A percentile compares a stretch with the other conserved stretches of the same genome.
Evolutionary conservation across 192 early-diverging fungal genomes (phyloP).

Genomic region (Coemansia sp.): DNA sequence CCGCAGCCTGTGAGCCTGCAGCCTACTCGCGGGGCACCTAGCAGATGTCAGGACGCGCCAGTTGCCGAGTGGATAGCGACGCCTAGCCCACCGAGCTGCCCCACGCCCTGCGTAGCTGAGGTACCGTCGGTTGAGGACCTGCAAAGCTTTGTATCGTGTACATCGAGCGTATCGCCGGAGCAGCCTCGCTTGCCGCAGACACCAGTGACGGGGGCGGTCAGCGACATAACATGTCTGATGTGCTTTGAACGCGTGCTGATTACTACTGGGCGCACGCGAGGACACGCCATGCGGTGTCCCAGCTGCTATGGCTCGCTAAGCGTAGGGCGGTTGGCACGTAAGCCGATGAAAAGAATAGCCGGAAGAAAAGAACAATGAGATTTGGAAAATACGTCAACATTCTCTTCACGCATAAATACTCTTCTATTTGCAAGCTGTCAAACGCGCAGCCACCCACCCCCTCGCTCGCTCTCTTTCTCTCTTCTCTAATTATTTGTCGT

Average conservation of each 20-base stretch:
- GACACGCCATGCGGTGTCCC: constrained; percentile 24
- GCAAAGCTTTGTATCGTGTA: background rate
- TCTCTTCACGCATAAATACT: background rate
- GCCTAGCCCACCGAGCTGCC: background rate
- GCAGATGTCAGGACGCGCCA: background rate
- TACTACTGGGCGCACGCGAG: constrained; percentile 2
- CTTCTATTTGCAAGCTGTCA: background rate
- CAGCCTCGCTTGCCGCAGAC: background rate
- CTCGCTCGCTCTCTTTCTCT: background rate
- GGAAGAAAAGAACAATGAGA: background rate
- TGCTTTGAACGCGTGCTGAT: constrained; percentile 42
- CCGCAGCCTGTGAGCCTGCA: background rate
- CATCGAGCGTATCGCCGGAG: background rate
- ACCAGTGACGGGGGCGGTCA: background rate
- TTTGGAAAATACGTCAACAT: too few species aligned
- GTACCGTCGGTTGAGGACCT: background rate
- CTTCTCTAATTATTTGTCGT: background rate
- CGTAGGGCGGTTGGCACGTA: too few species aligned
- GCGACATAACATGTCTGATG: constrained; percentile 20
- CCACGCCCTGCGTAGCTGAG: background rate
- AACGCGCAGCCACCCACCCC: background rate
- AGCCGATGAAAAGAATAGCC: too few species aligned
- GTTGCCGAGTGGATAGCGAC: background rate
- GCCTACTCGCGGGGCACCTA: background rate
- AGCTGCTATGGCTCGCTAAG: constrained; percentile 6